Conservation (phyloP, 345 rosid species). For the Trapa bicornis region DNA sequence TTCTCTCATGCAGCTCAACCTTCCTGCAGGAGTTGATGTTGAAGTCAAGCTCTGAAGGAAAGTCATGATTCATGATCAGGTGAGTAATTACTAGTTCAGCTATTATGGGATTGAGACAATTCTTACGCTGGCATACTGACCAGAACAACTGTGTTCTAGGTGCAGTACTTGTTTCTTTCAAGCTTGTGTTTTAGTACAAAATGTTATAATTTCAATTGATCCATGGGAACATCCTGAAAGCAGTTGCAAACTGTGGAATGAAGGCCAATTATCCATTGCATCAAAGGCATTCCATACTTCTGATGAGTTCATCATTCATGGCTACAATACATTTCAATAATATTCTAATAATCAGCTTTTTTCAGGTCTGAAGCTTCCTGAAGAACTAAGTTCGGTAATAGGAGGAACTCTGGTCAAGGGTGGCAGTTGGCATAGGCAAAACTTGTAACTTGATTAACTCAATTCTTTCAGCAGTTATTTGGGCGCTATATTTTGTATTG, state of each 20-base stretch:
- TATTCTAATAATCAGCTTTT: not conserved
- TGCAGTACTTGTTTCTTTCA: not conserved
- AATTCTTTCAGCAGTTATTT: not conserved
- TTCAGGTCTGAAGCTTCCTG: not conserved
- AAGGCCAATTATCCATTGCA: not conserved
- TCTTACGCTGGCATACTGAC: not conserved
- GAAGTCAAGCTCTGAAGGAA: slow-evolving; percentile 80
- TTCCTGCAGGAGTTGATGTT: slow-evolving; percentile 93
- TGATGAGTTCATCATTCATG: not conserved
- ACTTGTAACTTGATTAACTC: not conserved
- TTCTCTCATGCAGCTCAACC: slow-evolving; percentile 96
- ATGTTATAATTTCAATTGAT: not conserved
- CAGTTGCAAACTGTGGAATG: not conserved
- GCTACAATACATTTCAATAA: not conserved
- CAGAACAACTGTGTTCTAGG: not conserved
- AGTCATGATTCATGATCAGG: not conserved
- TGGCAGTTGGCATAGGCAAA: not conserved
- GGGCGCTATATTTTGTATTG: not conserved
- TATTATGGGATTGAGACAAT: not conserved
- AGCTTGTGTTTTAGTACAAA: not conserved
- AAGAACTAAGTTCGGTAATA: not conserved
- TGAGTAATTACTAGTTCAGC: not conserved
- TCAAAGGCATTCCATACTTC: not conserved
- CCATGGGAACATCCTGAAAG: not conserved
- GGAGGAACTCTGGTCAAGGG: not conserved